Evolutionary conservation across 352 stramenopile genomes (phyloP).

Genomic region (Pythium coloratum): DNA sequence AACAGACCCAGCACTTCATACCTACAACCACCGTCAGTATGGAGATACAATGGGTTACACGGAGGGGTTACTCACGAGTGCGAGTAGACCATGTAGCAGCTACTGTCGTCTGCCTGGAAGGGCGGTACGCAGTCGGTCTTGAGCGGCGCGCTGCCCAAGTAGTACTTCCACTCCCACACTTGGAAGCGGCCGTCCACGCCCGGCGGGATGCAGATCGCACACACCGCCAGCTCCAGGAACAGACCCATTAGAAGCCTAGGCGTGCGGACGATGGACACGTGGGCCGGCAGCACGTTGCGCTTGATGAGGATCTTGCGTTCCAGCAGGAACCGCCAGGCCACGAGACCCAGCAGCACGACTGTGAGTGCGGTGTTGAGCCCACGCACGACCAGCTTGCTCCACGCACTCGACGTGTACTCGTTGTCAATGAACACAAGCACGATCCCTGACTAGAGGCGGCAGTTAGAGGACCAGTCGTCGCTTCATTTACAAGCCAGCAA

Average conservation of each 20-base stretch:
- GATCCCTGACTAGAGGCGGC: constrained; percentile 43
- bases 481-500: background rate
- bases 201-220: constrained; percentile 54
- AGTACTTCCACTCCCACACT: constrained; percentile 74
- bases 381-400: constrained; percentile 43
- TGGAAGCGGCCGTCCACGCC: constrained; percentile 46
- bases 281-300: constrained; percentile 54
- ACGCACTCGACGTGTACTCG: constrained; percentile 38
- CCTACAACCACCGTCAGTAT: constrained; percentile 22
- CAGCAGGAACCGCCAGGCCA: constrained; percentile 57
- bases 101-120: constrained; percentile 33
- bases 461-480: too few relatives aligned
- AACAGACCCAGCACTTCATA: constrained; percentile 71
- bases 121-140: constrained; percentile 33
- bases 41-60: background rate
- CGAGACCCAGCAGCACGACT: constrained; percentile 42
- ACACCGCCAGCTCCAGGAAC: constrained; percentile 48
- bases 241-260: constrained; percentile 42
- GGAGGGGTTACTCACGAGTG: constrained; percentile 54
- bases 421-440: constrained; percentile 73
- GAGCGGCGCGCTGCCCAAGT: constrained; percentile 30
- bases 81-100: constrained; percentile 69
- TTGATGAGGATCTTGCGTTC: constrained; percentile 62
- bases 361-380: constrained; percentile 46
- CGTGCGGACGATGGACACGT: constrained; percentile 56